These are phyloP conservation scores for Xanthoconium stramineum DNA, from an alignment of 768 basidiomycete species.

Conservation along the genomic window DNA sequence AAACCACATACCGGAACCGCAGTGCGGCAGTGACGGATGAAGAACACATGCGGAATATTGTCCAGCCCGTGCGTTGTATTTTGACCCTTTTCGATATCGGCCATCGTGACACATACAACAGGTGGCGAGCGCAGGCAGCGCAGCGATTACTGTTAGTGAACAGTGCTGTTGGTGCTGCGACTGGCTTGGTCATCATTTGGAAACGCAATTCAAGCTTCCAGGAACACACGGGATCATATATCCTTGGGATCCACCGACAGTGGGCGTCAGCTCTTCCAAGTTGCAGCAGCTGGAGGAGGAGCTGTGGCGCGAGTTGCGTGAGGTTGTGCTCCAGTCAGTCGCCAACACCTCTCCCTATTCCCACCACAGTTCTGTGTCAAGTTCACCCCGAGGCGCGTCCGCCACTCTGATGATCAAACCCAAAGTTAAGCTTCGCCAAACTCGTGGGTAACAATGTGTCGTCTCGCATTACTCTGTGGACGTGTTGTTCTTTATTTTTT, in stretches of 20 bases:
- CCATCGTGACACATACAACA: neutral
- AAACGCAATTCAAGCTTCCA: neutral
- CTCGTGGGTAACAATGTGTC: too few relatives aligned
- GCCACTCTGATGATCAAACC: too few relatives aligned
- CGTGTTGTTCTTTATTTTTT: too few relatives aligned
- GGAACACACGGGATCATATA: neutral
- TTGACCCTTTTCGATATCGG: neutral
- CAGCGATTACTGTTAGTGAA: neutral
- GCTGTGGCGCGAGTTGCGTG: neutral
- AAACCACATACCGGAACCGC: neutral
- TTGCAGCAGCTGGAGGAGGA: neutral
- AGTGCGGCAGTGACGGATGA: neutral
- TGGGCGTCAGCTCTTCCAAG: neutral
- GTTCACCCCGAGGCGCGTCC: neutral
- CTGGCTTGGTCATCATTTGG: neutral
- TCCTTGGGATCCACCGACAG: neutral
- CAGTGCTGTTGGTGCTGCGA: constrained; percentile 1
- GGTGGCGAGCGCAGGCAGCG: neutral
- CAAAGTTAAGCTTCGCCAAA: too few relatives aligned
- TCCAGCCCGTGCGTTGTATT: neutral
- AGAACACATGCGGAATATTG: neutral
- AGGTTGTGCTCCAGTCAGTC: neutral
- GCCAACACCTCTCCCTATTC: neutral
- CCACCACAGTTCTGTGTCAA: neutral
- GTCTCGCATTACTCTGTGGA: too few relatives aligned